Evolutionary conservation across 495 filamentous ascomycete species (phyloP).

Genomic region (Penicillium odoratum): DNA sequence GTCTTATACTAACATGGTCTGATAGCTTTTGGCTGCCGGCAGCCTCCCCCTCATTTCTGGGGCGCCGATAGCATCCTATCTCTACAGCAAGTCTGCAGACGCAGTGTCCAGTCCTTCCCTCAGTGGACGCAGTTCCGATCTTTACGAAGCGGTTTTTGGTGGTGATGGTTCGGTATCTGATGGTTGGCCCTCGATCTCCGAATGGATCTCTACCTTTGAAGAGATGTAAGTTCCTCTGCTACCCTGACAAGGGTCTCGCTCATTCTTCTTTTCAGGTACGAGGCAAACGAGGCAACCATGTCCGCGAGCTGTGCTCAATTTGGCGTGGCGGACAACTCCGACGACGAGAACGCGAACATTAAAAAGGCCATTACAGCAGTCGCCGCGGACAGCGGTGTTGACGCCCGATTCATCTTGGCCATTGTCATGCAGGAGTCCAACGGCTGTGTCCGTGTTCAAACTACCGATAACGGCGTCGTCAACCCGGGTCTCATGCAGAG

Average conservation of each 20-base stretch:
- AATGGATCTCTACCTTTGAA: slow-evolving; percentile 24
- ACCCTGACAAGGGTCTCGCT: no score
- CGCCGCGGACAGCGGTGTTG: slow-evolving; percentile 36
- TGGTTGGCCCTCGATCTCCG: slow-evolving; percentile 21
- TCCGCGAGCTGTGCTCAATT: slow-evolving; percentile 43
- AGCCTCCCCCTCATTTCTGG: slow-evolving; percentile 33
- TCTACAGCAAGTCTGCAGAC: slow-evolving; percentile 18
- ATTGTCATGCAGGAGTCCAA: slow-evolving; percentile 60
- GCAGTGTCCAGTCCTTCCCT: slow-evolving; percentile 13
- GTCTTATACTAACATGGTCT: slow-evolving; percentile 1
- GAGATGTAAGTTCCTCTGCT: slow-evolving; percentile 14
- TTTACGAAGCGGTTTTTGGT: slow-evolving; percentile 23
- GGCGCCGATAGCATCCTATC: slow-evolving; percentile 25
- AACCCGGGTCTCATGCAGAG: slow-evolving; percentile 60
- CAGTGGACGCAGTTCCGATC: slow-evolving; percentile 19
- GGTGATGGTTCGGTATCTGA: slow-evolving; percentile 22
- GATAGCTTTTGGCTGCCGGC: slow-evolving; percentile 32
- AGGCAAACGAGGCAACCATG: slow-evolving; percentile 43
- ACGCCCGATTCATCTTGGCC: slow-evolving; percentile 59
- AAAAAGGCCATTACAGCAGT: slow-evolving; percentile 40
- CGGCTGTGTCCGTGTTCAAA: slow-evolving; percentile 56
- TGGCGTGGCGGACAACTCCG: slow-evolving; percentile 36
- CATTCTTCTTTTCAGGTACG: slow-evolving; percentile 31
- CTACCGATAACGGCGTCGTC: slow-evolving; percentile 43
- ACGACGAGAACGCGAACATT: slow-evolving; percentile 41